These are phyloP conservation scores for Luzula sylvatica DNA, from an alignment of 176 grass and related monocot genomes.

Conservation along the genomic window DNA sequence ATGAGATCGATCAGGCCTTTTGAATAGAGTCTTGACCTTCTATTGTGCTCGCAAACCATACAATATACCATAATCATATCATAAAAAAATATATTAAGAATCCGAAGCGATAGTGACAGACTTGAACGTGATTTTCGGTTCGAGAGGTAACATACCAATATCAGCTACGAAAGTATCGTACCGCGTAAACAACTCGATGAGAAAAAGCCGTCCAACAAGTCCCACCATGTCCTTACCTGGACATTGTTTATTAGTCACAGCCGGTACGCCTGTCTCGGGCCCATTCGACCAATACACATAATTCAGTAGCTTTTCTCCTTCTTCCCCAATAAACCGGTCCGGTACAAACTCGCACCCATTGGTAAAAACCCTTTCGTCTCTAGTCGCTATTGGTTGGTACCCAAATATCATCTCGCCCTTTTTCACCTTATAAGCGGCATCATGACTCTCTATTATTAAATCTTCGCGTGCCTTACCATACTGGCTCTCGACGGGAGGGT, in stretches of 20 bases:
- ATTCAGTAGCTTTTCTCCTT: conserved; percentile 23
- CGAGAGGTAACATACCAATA: conserved; percentile 23
- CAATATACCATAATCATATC: no score
- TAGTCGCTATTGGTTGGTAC: conserved; percentile 57
- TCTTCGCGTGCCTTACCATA: conserved; percentile 49
- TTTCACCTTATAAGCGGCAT: conserved; percentile 46
- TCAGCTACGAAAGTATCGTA: conserved; percentile 51
- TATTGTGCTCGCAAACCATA: no score
- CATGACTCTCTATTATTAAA: conserved; percentile 61
- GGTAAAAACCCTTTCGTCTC: conserved; percentile 46
- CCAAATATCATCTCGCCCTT: conserved; percentile 74
- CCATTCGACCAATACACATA: conserved; percentile 89
- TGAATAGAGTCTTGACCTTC: no score
- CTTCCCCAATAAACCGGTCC: conserved; percentile 36
- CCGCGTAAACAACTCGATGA: conserved; percentile 57
- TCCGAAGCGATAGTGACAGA: neutral
- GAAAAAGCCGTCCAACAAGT: conserved; percentile 38
- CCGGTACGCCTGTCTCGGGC: conserved; percentile 34
- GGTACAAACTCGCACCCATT: conserved; percentile 33
- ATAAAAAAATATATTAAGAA: no score
- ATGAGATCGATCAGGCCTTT: no score
- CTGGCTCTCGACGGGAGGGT: conserved; percentile 77
- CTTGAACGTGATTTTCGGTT: conserved; percentile 50
- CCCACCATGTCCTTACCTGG: conserved; percentile 60
- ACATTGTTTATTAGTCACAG: conserved; percentile 69